These are phyloP conservation scores for Malassezia brasiliensis DNA, from an alignment of 1,284 basidiomycete genomes.

Conservation along the genomic window DNA sequence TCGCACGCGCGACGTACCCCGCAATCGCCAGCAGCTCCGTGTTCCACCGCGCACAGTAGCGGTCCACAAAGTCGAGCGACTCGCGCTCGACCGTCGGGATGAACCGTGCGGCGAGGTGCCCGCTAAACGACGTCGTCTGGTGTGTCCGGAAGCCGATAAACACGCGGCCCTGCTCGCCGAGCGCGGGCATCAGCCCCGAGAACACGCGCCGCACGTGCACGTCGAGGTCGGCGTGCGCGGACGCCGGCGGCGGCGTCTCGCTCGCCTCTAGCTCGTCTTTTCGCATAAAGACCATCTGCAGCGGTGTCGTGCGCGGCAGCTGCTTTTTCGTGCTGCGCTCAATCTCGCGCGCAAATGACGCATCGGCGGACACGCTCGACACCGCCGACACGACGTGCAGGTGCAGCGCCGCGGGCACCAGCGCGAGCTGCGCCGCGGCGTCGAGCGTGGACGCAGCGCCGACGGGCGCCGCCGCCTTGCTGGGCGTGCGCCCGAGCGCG, in stretches of 20 bases:
- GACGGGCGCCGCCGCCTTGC: slow-evolving; percentile 7
- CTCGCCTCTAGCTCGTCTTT: slow-evolving; percentile 66
- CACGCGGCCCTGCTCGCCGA: slow-evolving; percentile 44
- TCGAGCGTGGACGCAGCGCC: slow-evolving; percentile 1
- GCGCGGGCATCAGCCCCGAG: slow-evolving; percentile 43
- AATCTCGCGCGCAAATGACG: slow-evolving; percentile 67
- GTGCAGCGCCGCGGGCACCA: slow-evolving; percentile 57
- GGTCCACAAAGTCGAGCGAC: slow-evolving; percentile 62
- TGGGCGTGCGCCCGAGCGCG: slow-evolving; percentile 38
- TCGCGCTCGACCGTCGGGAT: slow-evolving; percentile 96
- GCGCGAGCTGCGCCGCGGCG: slow-evolving; percentile 20
- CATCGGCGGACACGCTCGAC: slow-evolving; percentile 63
- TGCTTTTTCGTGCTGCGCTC: slow-evolving; percentile 91
- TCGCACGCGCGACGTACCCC: slow-evolving; percentile 63
- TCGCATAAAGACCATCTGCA: slow-evolving; percentile 81
- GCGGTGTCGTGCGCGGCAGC: slow-evolving; percentile 66
- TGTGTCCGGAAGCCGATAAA: slow-evolving; percentile 56
- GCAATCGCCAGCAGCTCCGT: slow-evolving; percentile 52
- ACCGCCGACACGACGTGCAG: slow-evolving; percentile 75
- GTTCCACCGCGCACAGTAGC: slow-evolving; percentile 43
- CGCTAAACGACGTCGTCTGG: slow-evolving; percentile 86
- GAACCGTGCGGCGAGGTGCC: slow-evolving; percentile 81
- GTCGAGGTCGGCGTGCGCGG: slow-evolving; percentile 51
- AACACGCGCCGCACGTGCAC: slow-evolving; percentile 43
- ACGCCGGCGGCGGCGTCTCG: slow-evolving; percentile 45